Base-by-base conservation (phyloP, 768 basidiomycete genomes). In the Amylocystis lapponica region DNA sequence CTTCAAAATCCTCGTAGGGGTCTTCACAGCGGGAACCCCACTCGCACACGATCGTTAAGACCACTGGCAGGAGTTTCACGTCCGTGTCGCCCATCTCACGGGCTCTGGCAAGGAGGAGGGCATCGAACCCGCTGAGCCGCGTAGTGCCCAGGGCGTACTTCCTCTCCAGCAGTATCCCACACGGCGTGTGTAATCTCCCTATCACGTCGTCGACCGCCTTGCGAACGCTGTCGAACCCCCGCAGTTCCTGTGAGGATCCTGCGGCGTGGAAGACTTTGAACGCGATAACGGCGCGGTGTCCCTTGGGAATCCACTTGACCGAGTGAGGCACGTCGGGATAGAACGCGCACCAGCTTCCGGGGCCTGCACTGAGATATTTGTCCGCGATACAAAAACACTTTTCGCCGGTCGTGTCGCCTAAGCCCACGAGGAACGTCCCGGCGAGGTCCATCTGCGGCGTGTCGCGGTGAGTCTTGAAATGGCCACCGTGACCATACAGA, bases 351-450 rank as follows among this genome's bases (percentile, higher is more conserved):
- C 62, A 63, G 12, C 27, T 33, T 2, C 53, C 52, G 2, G 38
- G 20, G 3, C 36, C 17, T 0, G 55, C 51, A 4, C 17, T 23
- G 9, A 36, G 9, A 19, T 9, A 9, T 10, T 36, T 20, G 34
- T 19, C 34, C 29, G n/a, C 10, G 29, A 9, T n/a, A n/a, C 29
- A 9, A n/a, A n/a, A n/a, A 30, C 10, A 30, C 34, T 44, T 25
- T n/a, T n/a, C n/a, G n/a, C n/a, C n/a, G 11, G 51, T 26, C 29
- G 51, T 40, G 40, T 64, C 58, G 10, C 62, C 61, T 10, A 64
- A 40, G 21, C 64, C 61, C 16, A 65, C 21, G 20, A 66, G 52
- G 47, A 66, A 63, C 3, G 64, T 64, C 22, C 63, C 62, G 19
- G 64, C 49, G 7, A 63, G 52, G 25, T 52, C 58, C 3, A 38